phyloP scores from a whole-genome alignment of 768 basidiomycete species.

The Mycena alexandri region DNA sequence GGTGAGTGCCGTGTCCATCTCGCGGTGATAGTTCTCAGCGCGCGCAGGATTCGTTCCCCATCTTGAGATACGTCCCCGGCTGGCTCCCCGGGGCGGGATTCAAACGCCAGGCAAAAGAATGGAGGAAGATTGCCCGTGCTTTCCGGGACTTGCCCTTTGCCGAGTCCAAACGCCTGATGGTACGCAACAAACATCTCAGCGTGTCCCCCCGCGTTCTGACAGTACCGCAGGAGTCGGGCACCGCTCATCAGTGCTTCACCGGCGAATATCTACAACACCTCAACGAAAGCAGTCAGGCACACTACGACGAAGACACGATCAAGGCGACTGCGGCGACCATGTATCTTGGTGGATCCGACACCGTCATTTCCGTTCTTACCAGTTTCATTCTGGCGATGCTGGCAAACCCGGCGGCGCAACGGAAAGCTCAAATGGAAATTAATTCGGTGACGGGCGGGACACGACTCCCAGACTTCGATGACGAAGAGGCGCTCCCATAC shows the following conservation, averaged over 20 bases:
- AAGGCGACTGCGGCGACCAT: conserved; percentile 15
- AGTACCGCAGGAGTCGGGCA: conserved; percentile 6
- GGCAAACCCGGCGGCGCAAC: conserved; percentile 42
- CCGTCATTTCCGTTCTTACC: conserved; percentile 4
- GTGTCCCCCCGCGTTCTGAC: too few relatives aligned
- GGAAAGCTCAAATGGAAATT: conserved; percentile 47
- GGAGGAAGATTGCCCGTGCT: conserved; percentile 22
- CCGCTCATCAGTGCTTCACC: conserved; percentile 1
- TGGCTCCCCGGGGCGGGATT: conserved; percentile 51
- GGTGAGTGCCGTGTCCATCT: too few relatives aligned
- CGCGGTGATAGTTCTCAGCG: too few relatives aligned
- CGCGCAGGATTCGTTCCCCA: too few relatives aligned
- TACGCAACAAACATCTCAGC: conserved; percentile 8
- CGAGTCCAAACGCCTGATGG: conserved; percentile 32
- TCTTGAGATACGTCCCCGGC: conserved; percentile 44
- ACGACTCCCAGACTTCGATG: conserved; percentile 42
- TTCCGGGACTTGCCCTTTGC: conserved; percentile 34
- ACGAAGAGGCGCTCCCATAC: conserved; percentile 43
- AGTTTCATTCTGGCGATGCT: conserved; percentile 50
- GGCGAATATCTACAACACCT: background rate
- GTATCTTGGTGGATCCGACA: conserved; percentile 19
- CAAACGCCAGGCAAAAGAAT: conserved; percentile 45
- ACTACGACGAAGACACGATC: background rate
- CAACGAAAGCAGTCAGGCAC: background rate
- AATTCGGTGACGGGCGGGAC: conserved; percentile 46